Percentiles rank a stretch among this genome's conserved stretches.
Evolutionary conservation across 1,139 yeast species (phyloP).

Genomic region (Sugiyamaella neomexicana): DNA sequence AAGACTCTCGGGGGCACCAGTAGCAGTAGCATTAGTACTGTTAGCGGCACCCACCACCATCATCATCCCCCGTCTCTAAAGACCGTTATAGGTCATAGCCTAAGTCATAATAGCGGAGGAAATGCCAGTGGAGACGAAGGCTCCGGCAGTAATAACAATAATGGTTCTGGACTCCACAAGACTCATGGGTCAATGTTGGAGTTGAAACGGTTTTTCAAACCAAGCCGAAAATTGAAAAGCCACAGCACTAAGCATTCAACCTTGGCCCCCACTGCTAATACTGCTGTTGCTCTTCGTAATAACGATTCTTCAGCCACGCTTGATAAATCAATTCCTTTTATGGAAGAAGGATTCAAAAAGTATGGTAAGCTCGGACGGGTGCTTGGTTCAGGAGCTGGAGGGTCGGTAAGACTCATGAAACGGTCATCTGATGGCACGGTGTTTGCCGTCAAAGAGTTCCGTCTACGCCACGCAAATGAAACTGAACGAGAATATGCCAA

Average conservation of each 20-base stretch:
- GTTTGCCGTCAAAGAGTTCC: constrained; percentile 95
- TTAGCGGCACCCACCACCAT: background rate
- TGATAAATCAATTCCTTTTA: constrained; percentile 37
- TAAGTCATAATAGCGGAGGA: constrained; percentile 8
- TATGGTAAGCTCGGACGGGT: constrained; percentile 89
- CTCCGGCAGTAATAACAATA: background rate
- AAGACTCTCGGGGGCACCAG: background rate
- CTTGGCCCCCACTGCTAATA: constrained; percentile 23
- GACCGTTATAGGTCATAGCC: constrained; percentile 8
- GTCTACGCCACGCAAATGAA: constrained; percentile 83
- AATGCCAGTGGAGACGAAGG: constrained; percentile 12
- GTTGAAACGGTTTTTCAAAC: constrained; percentile 43
- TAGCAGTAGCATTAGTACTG: background rate
- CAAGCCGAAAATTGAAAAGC: constrained; percentile 23
- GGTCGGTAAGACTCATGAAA: constrained; percentile 83
- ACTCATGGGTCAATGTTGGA: constrained; percentile 43
- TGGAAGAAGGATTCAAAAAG: constrained; percentile 55
- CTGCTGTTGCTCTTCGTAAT: constrained; percentile 23
- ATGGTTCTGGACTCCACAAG: constrained; percentile 15
- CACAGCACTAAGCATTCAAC: constrained; percentile 15
- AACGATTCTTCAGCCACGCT: constrained; percentile 22
- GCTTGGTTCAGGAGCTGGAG: constrained; percentile 98
- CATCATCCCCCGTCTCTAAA: constrained; percentile 8
- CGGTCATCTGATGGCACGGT: constrained; percentile 80
- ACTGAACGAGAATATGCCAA: constrained; percentile 86